Percentiles rank a stretch among this genome's conserved stretches.
These are phyloP conservation scores for Raffaelea arxii DNA, from an alignment of 2,329 filamentous ascomycete species.

Conservation along the genomic window DNA sequence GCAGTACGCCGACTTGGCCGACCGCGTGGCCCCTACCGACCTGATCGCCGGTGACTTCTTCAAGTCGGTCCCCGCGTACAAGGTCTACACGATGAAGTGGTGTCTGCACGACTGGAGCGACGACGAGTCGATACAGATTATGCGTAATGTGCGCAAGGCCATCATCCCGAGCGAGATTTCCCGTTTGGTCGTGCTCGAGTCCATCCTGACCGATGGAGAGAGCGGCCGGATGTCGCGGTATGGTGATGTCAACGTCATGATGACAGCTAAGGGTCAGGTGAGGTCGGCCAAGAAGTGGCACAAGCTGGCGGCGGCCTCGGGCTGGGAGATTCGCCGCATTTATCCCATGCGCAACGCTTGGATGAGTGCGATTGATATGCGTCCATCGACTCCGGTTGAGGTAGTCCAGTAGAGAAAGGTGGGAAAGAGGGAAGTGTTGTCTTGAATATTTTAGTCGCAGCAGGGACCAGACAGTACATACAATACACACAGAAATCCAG, in stretches of 20 bases:
- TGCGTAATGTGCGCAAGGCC: slow-evolving; percentile 18
- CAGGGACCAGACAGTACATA: not conserved
- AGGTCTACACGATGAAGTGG: slow-evolving; percentile 28
- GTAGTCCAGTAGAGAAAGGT: not conserved
- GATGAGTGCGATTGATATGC: slow-evolving; percentile 14
- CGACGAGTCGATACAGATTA: slow-evolving; percentile 19
- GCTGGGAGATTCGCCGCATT: slow-evolving; percentile 18
- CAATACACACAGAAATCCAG: not conserved
- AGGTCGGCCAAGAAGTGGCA: slow-evolving; percentile 20
- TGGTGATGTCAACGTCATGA: slow-evolving; percentile 33
- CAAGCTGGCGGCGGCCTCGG: slow-evolving; percentile 17
- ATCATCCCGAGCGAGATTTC: slow-evolving; percentile 16
- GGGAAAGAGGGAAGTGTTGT: not conserved
- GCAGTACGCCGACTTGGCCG: slow-evolving; percentile 21
- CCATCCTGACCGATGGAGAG: slow-evolving; percentile 21
- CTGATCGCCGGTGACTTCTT: slow-evolving; percentile 30
- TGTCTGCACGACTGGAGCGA: slow-evolving; percentile 31
- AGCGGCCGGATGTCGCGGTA: slow-evolving; percentile 22
- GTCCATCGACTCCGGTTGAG: slow-evolving; percentile 15
- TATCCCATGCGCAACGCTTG: slow-evolving; percentile 14
- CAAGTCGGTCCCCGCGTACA: slow-evolving; percentile 18
- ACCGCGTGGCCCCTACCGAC: slow-evolving; percentile 16
- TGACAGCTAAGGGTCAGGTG: slow-evolving; percentile 22
- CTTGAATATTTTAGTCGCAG: not conserved
- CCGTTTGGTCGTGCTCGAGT: slow-evolving; percentile 27